Percentiles rank a stretch among this genome's conserved stretches.
Evolutionary conservation across 2,329 filamentous ascomycete genomes (phyloP).

Genomic region (Sporothrix sp.): DNA sequence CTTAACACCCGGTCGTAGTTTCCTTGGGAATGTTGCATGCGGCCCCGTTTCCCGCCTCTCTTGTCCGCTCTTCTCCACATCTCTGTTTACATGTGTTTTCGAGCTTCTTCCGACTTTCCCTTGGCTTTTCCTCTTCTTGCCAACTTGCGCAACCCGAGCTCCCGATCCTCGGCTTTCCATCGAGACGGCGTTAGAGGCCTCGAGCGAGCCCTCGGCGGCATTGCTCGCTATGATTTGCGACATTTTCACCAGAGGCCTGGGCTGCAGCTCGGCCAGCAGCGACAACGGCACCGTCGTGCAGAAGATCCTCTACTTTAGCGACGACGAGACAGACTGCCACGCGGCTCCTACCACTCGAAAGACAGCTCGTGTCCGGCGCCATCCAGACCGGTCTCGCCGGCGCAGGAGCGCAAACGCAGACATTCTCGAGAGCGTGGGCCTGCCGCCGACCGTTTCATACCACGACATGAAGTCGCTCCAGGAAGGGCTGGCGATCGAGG

Average conservation of each 20-base stretch:
- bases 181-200: too few relatives aligned
- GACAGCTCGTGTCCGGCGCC: background rate
- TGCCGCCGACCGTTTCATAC: conserved; percentile 16
- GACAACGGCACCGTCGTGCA: background rate
- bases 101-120: too few relatives aligned
- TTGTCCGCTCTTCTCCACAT: background rate
- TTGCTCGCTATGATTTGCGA: background rate
- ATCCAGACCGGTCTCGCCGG: conserved; percentile 3
- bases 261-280: background rate
- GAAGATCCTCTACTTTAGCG: conserved; percentile 7
- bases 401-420: conserved; percentile 18
- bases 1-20: too few relatives aligned
- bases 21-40: too few relatives aligned
- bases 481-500: conserved; percentile 7
- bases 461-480: conserved; percentile 16
- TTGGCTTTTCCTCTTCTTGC: background rate
- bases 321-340: conserved; percentile 1
- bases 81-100: background rate
- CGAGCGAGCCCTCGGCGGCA: too few relatives aligned
- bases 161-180: too few relatives aligned
- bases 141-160: background rate
- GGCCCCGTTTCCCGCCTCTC: background rate
- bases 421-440: conserved; percentile 15
- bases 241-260: background rate
- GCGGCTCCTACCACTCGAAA: background rate